phyloP scores from a whole-genome alignment of 345 rosid genomes.

The Luvunga scandens region DNA sequence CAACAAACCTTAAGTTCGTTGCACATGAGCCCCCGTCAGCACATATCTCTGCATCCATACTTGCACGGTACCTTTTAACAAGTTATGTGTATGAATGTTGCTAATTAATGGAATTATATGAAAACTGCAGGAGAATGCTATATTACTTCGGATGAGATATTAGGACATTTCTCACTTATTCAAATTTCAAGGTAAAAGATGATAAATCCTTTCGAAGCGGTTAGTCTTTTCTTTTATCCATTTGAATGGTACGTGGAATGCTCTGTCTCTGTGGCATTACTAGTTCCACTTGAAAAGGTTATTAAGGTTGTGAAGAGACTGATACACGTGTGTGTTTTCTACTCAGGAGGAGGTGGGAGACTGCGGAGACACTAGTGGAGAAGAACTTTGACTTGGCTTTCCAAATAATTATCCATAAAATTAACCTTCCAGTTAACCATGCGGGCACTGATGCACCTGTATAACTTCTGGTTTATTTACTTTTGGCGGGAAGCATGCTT shows the following conservation, averaged over 20 bases:
- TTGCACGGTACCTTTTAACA: too few relatives aligned
- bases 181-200: too few relatives aligned
- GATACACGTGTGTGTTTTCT: conserved; percentile 23
- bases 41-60: too few relatives aligned
- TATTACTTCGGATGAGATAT: background rate
- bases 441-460: background rate
- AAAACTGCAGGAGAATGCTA: background rate
- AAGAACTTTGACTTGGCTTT: conserved; percentile 92
- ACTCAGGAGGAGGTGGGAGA: conserved; percentile 80
- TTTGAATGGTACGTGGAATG: background rate
- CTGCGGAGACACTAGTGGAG: conserved; percentile 83
- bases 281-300: background rate
- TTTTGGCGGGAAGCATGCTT: conserved; percentile 4
- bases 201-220: too few relatives aligned
- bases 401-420: conserved; percentile 66
- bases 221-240: background rate
- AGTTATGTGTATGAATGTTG: too few relatives aligned
- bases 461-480: background rate
- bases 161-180: background rate
- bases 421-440: conserved; percentile 75
- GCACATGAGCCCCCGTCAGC: too few relatives aligned
- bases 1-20: too few relatives aligned
- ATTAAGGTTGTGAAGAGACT: background rate
- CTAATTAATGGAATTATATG: background rate
- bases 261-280: background rate